Conservation (phyloP, 768 basidiomycete species). For the Rhodocollybia butyracea region DNA sequence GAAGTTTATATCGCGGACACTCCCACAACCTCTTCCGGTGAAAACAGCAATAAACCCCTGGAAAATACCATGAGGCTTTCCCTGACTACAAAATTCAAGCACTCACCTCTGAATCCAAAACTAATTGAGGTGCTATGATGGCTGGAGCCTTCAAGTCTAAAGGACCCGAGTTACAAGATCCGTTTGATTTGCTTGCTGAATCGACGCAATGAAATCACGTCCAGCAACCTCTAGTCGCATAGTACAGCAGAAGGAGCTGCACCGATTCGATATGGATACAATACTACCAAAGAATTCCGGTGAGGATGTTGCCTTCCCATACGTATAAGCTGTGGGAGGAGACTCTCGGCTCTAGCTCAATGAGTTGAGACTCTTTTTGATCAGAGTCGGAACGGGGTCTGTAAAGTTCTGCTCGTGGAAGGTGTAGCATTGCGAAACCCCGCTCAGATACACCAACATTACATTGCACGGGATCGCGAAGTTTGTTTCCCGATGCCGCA, state of each 20-base stretch:
- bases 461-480: conserved; percentile 19
- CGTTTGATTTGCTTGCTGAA: conserved; percentile 18
- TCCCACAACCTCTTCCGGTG: conserved; percentile 25
- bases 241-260: conserved; percentile 10
- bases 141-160: conserved; percentile 23
- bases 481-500: conserved; percentile 17
- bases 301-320: not conserved
- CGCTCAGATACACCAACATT: conserved; percentile 18
- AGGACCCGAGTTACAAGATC: conserved; percentile 21
- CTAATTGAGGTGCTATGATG: conserved; percentile 22
- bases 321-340: not conserved
- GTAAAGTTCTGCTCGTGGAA: conserved; percentile 17
- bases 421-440: conserved; percentile 12
- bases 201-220: conserved; percentile 19
- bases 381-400: conserved; percentile 5
- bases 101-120: conserved; percentile 22
- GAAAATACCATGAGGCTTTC: not conserved
- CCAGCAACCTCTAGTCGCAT: conserved; percentile 16
- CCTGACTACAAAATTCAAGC: not conserved
- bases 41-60: conserved; percentile 26
- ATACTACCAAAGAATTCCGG: not conserved
- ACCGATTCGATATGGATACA: not conserved
- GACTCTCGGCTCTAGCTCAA: not conserved
- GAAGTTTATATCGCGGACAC: conserved; percentile 24
- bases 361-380: not conserved